These are phyloP conservation scores for Ceratocystis alfenasii DNA, from an alignment of 2,329 filamentous ascomycete species.

Conservation along the genomic window DNA sequence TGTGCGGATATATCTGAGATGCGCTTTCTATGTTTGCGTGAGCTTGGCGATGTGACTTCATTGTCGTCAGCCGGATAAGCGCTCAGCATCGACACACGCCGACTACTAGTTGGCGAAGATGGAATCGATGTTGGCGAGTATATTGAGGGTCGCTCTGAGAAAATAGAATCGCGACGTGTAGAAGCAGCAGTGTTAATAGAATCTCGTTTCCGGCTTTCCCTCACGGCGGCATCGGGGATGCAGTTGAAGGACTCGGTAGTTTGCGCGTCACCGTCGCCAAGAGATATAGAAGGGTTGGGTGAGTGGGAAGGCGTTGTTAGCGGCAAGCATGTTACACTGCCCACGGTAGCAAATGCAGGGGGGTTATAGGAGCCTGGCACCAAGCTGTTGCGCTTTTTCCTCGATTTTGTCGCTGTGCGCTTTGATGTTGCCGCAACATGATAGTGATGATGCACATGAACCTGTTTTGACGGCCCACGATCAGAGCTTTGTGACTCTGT, in stretches of 20 bases:
- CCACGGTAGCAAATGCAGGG: slow-evolving; percentile 17
- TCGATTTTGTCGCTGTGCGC: slow-evolving; percentile 49
- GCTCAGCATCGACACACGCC: slow-evolving; percentile 19
- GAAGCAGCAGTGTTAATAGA: slow-evolving; percentile 29
- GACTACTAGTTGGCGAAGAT: slow-evolving; percentile 60
- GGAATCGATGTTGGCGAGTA: slow-evolving; percentile 61
- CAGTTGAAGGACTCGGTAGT: slow-evolving; percentile 39
- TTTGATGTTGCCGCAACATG: slow-evolving; percentile 49
- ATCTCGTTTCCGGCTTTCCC: slow-evolving; percentile 17
- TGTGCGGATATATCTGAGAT: slow-evolving; percentile 20
- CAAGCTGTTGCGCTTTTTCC: slow-evolving; percentile 59
- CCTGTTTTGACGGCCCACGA: slow-evolving; percentile 46
- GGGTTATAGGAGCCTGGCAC: slow-evolving; percentile 51
- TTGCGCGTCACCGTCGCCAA: slow-evolving; percentile 23
- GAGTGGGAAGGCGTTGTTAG: slow-evolving; percentile 16
- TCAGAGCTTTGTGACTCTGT: slow-evolving; percentile 29
- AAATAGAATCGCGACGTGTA: slow-evolving; percentile 47
- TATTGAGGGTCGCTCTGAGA: slow-evolving; percentile 50
- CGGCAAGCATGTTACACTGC: slow-evolving; percentile 3
- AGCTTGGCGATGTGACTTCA: slow-evolving; percentile 18
- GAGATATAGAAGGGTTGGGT: slow-evolving; percentile 13
- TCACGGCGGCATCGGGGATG: slow-evolving; percentile 27
- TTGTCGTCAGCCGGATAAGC: slow-evolving; percentile 9
- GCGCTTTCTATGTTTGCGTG: slow-evolving; percentile 18
- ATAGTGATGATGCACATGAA: slow-evolving; percentile 93